These are phyloP conservation scores for Colletotrichum coccodes DNA, from an alignment of 2,329 filamentous ascomycete species.

Conservation along the genomic window DNA sequence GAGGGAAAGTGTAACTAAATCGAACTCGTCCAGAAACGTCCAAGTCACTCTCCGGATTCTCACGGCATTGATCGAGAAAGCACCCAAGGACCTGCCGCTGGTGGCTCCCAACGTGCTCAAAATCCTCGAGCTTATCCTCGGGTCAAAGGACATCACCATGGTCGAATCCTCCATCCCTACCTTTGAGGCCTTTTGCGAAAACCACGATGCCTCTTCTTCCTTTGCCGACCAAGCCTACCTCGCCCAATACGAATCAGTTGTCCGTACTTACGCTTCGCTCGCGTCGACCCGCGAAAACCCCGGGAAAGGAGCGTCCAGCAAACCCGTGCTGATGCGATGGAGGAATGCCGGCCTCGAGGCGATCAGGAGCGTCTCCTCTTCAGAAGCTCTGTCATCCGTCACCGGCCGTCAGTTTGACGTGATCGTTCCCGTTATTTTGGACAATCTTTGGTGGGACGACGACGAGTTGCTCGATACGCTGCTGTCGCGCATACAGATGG, in stretches of 20 bases:
- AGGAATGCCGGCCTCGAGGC: constrained; percentile 79
- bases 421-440: constrained; percentile 85
- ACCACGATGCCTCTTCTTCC: constrained; percentile 87
- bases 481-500: constrained; percentile 71
- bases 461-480: constrained; percentile 76
- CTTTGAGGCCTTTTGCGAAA: constrained; percentile 87
- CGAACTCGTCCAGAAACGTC: constrained; percentile 72
- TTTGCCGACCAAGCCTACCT: constrained; percentile 88
- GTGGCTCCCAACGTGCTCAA: constrained; percentile 87
- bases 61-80: constrained; percentile 90
- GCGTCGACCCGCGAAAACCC: constrained; percentile 71
- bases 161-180: constrained; percentile 89
- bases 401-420: constrained; percentile 80
- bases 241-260: constrained; percentile 82
- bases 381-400: constrained; percentile 81
- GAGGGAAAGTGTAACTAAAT: constrained; percentile 3
- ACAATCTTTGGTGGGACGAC: constrained; percentile 84
- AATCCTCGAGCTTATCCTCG: constrained; percentile 84
- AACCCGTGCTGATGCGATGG: constrained; percentile 83
- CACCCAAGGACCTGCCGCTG: constrained; percentile 87
- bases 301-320: constrained; percentile 67
- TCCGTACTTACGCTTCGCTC: constrained; percentile 81
- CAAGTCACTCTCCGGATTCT: constrained; percentile 96
- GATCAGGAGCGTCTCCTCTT: constrained; percentile 82
- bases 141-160: constrained; percentile 89